These are phyloP conservation scores for Fusarium sp. DNA, from an alignment of 2,329 filamentous ascomycete genomes.

Conservation along the genomic window DNA sequence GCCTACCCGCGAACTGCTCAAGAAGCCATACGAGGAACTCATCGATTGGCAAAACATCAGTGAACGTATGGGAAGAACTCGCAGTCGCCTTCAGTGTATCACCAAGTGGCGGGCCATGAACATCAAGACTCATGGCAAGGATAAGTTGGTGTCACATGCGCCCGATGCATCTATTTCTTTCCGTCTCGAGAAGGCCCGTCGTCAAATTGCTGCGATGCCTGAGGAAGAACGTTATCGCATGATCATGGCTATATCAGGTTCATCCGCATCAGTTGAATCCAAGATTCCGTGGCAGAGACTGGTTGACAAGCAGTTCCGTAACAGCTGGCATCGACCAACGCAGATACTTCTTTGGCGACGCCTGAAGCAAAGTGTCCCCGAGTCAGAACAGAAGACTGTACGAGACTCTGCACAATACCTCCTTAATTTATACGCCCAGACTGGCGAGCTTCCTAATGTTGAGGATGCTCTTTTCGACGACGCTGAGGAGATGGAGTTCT, in stretches of 20 bases:
- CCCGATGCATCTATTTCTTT: slow-evolving; percentile 55
- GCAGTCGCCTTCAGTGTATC: slow-evolving; percentile 75
- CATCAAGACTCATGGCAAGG: slow-evolving; percentile 50
- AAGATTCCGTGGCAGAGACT: slow-evolving; percentile 64
- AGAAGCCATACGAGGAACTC: slow-evolving; percentile 61
- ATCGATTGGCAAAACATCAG: slow-evolving; percentile 76
- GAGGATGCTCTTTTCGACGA: slow-evolving; percentile 48
- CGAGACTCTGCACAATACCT: slow-evolving; percentile 53
- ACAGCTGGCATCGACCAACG: slow-evolving; percentile 53
- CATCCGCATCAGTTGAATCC: slow-evolving; percentile 54
- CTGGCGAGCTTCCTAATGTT: slow-evolving; percentile 51
- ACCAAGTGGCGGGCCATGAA: slow-evolving; percentile 71
- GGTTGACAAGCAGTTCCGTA: slow-evolving; percentile 55
- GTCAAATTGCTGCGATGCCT: slow-evolving; percentile 57
- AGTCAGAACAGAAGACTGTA: slow-evolving; percentile 47
- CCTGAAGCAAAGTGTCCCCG: slow-evolving; percentile 51
- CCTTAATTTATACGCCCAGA: slow-evolving; percentile 50
- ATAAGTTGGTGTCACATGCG: slow-evolving; percentile 49
- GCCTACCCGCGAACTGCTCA: slow-evolving; percentile 47
- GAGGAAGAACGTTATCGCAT: slow-evolving; percentile 59
- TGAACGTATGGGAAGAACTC: slow-evolving; percentile 68
- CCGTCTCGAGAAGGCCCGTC: slow-evolving; percentile 57
- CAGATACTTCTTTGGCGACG: slow-evolving; percentile 56
- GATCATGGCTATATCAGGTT: slow-evolving; percentile 57
- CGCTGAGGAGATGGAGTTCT: slow-evolving; percentile 49